Percentiles rank a stretch among this genome's conserved stretches.
Conservation (phyloP, 2,329 filamentous ascomycete genomes). For the Orbilia javanica region DNA sequence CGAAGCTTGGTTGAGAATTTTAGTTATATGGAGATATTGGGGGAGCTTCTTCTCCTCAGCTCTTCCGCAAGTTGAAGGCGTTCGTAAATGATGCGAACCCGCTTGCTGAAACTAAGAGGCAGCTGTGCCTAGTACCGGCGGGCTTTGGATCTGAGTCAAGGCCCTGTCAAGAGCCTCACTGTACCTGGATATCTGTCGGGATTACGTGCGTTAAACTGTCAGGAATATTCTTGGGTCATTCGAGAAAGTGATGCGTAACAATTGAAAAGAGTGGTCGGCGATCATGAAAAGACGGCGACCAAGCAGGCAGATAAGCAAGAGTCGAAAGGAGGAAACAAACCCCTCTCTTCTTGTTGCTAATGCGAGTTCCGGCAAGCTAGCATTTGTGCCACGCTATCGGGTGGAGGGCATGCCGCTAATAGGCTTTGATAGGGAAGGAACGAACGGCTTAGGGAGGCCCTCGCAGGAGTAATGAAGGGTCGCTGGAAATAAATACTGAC, state of each 20-base stretch:
- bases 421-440: slow-evolving; percentile 49
- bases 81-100: slow-evolving; percentile 54
- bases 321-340: slow-evolving; percentile 53
- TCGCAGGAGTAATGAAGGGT: slow-evolving; percentile 34
- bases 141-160: slow-evolving; percentile 54
- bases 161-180: slow-evolving; percentile 58
- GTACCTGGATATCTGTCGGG: slow-evolving; percentile 55
- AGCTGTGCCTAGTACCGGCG: slow-evolving; percentile 42
- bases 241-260: slow-evolving; percentile 58
- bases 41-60: slow-evolving; percentile 38
- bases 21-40: slow-evolving; percentile 20
- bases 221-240: slow-evolving; percentile 53
- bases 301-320: slow-evolving; percentile 58
- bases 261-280: slow-evolving; percentile 58
- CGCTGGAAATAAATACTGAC: slow-evolving; percentile 54
- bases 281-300: slow-evolving; percentile 59
- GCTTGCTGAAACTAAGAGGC: slow-evolving; percentile 50
- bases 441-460: slow-evolving; percentile 28
- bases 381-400: slow-evolving; percentile 58
- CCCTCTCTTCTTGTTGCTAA: slow-evolving; percentile 55
- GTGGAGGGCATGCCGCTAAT: slow-evolving; percentile 54
- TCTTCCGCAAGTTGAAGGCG: slow-evolving; percentile 38
- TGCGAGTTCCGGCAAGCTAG: slow-evolving; percentile 52
- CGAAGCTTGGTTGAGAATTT: slow-evolving; percentile 35
- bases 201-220: slow-evolving; percentile 58